Percentiles rank a stretch among this genome's conserved stretches.
Conservation (phyloP, 192 early-diverging fungal species). For the Phlyctochytrium arcticum region DNA sequence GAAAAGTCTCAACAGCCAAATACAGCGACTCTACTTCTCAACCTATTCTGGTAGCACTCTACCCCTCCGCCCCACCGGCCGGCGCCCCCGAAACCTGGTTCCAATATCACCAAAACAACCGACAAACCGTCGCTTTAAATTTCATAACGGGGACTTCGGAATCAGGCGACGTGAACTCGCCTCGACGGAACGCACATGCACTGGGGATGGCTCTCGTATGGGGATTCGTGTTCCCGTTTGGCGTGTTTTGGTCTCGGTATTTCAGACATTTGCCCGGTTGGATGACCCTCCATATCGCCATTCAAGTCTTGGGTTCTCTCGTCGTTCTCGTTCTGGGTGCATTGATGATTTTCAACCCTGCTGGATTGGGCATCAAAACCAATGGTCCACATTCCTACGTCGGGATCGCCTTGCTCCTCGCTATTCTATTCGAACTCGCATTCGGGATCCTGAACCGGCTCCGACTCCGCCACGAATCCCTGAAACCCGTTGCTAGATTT, state of each 20-base stretch:
- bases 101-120: not conserved
- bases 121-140: not conserved
- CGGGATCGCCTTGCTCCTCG: slow-evolving; percentile 21
- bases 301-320: slow-evolving; percentile 21
- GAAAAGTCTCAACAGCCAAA: too few species aligned
- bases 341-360: not conserved
- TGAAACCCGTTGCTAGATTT: not conserved
- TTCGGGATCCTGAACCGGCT: slow-evolving; percentile 27
- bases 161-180: not conserved
- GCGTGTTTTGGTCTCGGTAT: slow-evolving; percentile 32
- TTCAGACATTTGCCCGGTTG: slow-evolving; percentile 8
- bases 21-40: not conserved
- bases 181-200: slow-evolving; percentile 19
- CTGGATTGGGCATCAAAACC: not conserved
- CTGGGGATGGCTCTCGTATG: slow-evolving; percentile 32
- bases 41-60: not conserved
- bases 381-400: slow-evolving; percentile 23
- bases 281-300: slow-evolving; percentile 12
- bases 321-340: slow-evolving; percentile 2
- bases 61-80: not conserved
- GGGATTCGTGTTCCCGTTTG: slow-evolving; percentile 30
- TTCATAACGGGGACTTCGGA: not conserved
- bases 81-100: not conserved
- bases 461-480: slow-evolving; percentile 23
- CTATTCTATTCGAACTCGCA: slow-evolving; percentile 20